Base-by-base conservation (phyloP, 176 grass and related monocot genomes). In the Musa beccarii region DNA sequence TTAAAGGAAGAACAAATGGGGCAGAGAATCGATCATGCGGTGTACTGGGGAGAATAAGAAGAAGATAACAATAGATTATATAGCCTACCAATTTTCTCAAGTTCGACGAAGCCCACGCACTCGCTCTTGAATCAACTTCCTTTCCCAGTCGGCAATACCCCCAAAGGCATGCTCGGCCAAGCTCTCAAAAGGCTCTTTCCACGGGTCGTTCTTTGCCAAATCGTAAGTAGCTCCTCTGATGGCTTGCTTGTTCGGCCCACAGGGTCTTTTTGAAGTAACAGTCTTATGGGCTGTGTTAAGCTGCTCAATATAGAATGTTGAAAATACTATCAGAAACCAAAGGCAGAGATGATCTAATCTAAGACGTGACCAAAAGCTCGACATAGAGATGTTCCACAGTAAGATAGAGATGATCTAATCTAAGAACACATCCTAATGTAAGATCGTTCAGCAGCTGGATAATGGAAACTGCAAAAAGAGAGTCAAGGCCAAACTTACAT, bases 141-240 rank as follows among this genome's bases (percentile, higher is more conserved):
- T 88, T 78, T 98, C 94, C 72, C 79, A 91, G 61, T 77, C 78
- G 2, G 88, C 69, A 75, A 98, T 54, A 24, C 73, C 86, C 63
- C 73, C 82, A 2, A 93, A 98, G 73, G 94, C 90, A 80, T 91
- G 72, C 28, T 98, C 88, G 9, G 82, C 80, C 29, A 98, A 82
- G 62, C 15, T 85, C 76, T 98, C 94, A 81, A 91, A 98, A 73
- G 86, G 80, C n/a, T 98, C 86, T 72, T 91, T 93, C 55, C 29
- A 79, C 22, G 80, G 86, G 77, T 93, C 82, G 79, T 85, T 87
- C 89, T 98, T 98, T 15, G 86, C 86, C 78, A 98, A 82, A 83
- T 91, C 86, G 72, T 86, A 93, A 13, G 88, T 98, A 5, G 86
- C 88, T 51, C 80, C 84, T 11, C 78, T 83, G 63, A 98, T 93